These are phyloP conservation scores for Dipodascus albidus DNA, from an alignment of 805 yeast genomes.

Conservation along the genomic window DNA sequence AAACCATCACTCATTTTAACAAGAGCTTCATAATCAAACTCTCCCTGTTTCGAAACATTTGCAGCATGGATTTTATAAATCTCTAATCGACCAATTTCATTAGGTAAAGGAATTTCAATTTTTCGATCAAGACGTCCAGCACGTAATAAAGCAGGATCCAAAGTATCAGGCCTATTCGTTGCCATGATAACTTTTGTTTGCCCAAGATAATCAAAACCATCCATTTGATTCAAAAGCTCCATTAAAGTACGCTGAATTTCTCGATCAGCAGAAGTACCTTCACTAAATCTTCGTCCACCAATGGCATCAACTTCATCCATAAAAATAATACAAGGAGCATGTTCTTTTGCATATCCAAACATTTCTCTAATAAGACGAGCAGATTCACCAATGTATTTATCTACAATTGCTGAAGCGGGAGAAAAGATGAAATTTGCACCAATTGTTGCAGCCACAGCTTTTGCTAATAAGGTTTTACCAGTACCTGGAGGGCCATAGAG, in stretches of 20 bases:
- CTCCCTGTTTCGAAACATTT: conserved; percentile 81
- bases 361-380: conserved; percentile 94
- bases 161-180: conserved; percentile 96
- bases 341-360: conserved; percentile 96
- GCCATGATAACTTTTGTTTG: conserved; percentile 98
- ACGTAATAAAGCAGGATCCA: conserved; percentile 93
- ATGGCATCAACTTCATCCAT: conserved; percentile 99
- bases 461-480: conserved; percentile 90
- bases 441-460: conserved; percentile 96
- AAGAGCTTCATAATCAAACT: conserved; percentile 91
- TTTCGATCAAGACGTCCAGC: conserved; percentile 97
- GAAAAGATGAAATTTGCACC: conserved; percentile 96
- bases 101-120: conserved; percentile 90
- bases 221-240: conserved; percentile 97
- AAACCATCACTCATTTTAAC: conserved; percentile 99
- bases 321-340: conserved; percentile 94
- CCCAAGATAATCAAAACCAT: conserved; percentile 93
- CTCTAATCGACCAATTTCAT: conserved; percentile 90
- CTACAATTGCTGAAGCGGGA: conserved; percentile 98
- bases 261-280: conserved; percentile 97
- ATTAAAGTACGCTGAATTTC: conserved; percentile 95
- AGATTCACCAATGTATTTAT: conserved; percentile 94
- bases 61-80: conserved; percentile 88
- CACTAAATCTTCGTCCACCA: conserved; percentile 95
- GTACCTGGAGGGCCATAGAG: conserved; percentile 99